Base-by-base conservation (phyloP, 257 asterid species). In the Penstemon barbatus region DNA sequence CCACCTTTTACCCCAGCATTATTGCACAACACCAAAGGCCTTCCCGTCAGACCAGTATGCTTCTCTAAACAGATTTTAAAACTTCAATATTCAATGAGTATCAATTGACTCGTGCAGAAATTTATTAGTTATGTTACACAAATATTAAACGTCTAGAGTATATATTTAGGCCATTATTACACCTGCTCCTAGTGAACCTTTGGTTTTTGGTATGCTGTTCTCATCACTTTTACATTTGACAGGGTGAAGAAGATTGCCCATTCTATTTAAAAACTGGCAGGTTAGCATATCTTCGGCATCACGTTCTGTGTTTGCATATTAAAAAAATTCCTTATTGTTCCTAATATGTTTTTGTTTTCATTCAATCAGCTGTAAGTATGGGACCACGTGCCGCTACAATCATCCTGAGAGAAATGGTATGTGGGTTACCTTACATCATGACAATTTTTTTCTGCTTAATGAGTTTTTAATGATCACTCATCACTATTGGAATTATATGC, bases 211-310 rank as follows among this genome's bases (percentile, higher is more conserved):
- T 62, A 10, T 63, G 33, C 46, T 60, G n/a, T 62, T 44, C 65
- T 52, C 6, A n/a, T 71, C 42, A 18, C 72, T 53, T 68, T 53
- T 75, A 15, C 73, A 59, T 56, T 66, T 80, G 70, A 72, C 92
- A 93, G 99, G 97, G 94, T 57, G 99, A 89, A 84, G 96, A 84
- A 65, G 96, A 93, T 79, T 93, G 99, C 74, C 99, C 97, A 11
- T 93, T 93, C 83, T 93, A 88, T 85, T 76, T 93, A 18, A 90
- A 90, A 86, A 93, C 99, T 68, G 97, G 97, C 82, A 93, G 99
- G 99, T 93, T 13, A 65, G 87, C 80, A n/a, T 46, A 41, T 65
- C 62, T 15, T 72, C 52, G 74, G 56, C 52, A 11, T 60, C 6
- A 12, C 8, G 25, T 58, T 43, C 63, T 9, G 5, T 0, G 7